Evolutionary conservation across 1,284 basidiomycete genomes (phyloP).

Genomic region (Mycena sp.): DNA sequence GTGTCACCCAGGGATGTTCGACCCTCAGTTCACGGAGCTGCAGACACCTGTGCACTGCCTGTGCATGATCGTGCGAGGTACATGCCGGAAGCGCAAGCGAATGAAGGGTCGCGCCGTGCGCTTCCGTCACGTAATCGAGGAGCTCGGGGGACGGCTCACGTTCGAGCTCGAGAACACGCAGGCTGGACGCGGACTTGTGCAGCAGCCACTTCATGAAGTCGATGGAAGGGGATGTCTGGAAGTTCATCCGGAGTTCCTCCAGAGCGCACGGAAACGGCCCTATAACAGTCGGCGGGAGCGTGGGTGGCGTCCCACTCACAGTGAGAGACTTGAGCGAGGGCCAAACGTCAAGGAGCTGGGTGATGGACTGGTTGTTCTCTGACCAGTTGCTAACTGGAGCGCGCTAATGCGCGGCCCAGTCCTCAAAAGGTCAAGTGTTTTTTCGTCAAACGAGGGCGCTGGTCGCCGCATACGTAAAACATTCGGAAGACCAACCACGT

Average conservation of each 20-base stretch:
- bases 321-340: conserved; percentile 62
- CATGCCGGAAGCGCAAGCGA: conserved; percentile 67
- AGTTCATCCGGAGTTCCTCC: conserved; percentile 65
- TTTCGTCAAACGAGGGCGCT: conserved; percentile 64
- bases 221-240: conserved; percentile 63
- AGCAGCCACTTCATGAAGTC: conserved; percentile 76
- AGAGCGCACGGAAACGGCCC: conserved; percentile 57
- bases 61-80: conserved; percentile 54
- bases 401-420: conserved; percentile 63
- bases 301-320: conserved; percentile 67
- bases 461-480: conserved; percentile 57
- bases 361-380: conserved; percentile 62
- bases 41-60: conserved; percentile 57
- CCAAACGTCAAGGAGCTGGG: conserved; percentile 71
- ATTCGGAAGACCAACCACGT: conserved; percentile 56
- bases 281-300: conserved; percentile 53
- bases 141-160: conserved; percentile 63
- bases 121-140: conserved; percentile 60
- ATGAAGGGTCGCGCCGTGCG: conserved; percentile 57
- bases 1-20: conserved; percentile 57
- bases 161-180: conserved; percentile 63
- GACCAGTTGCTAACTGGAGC: conserved; percentile 77
- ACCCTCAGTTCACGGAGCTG: conserved; percentile 61
- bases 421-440: conserved; percentile 60
- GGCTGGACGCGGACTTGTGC: conserved; percentile 57